Base-by-base conservation (phyloP, 179 eudicot species). In the Patellifolia procumbens region DNA sequence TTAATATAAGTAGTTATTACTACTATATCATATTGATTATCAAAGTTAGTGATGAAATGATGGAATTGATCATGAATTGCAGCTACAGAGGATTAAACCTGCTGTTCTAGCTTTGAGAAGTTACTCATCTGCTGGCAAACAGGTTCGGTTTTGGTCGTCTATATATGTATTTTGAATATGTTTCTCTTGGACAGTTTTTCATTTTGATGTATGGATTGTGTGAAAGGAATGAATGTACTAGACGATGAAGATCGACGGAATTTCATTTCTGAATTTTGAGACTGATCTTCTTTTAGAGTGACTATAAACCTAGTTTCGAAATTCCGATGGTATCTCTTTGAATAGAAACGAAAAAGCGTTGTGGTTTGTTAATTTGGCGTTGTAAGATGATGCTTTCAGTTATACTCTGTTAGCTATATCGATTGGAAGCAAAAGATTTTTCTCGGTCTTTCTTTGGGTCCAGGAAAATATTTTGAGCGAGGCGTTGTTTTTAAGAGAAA, bases 81-180 rank as follows among this genome's bases (percentile, higher is more conserved):
- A 70, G 85, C 35, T 75, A 76, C 73, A 82, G 80, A 51, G 56
- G 58, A 26, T 79, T 32, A 71, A 51, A 26, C 74, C 79, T 63
- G 81, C 68, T 46, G 22, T 63, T 28, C 63, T 51, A 31, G 72
- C 70, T 43, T 24, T 56, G 34, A 74, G 82, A 48, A 62, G 53
- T 43, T 82, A 82, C 63, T 78, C 79, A 29, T 76, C 82, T 46
- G 35, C 76, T 37, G 76, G 32, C 56, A 78, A 71, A 29, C 51
- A 82, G 79, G 85, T 82, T 19, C 5, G n/a, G n/a, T 28, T 56
- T 39, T 20, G 31, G 10, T 11, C 4, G 0, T 67, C 16, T 45
- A 58, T 16, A 0, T 3, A 15, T 58, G 0, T 31, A 7, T 74
- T n/a, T 10, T 63, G 3, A 5, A 2, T 5, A 31, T 48, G 2